Evolutionary conservation across 2,329 filamentous ascomycete species (phyloP), one percentile per base, ranked within the genome.

Genomic region (Stemphylium beticola): DNA sequence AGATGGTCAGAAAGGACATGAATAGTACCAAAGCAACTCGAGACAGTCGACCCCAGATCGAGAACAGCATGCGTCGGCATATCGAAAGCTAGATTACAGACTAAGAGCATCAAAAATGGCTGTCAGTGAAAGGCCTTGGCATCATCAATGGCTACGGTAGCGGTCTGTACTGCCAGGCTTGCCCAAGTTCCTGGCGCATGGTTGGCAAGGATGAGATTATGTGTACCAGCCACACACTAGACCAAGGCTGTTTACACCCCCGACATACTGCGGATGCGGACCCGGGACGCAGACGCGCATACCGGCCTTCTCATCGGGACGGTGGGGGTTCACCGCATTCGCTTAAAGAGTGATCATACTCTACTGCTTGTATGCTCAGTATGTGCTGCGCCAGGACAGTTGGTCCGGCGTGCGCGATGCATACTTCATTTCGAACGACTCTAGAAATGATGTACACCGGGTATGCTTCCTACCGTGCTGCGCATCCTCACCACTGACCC

Each of bases 391-490:
- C 36, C 42, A 42, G 15, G 37, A 37, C 39, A 34, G 15, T 43
- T 9, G 34, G 32, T 17, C 36, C 46, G 52, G 55, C 45, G 52
- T 54, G 49, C 44, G 53, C 59, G 53, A 60, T 32, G 41, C 37
- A 36, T 26, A 32, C 33, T 38, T 37, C 32, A 55, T 40, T 22
- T 43, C 24, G 20, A 34, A 12, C 18, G 20, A 29, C 22, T 43
- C 9, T 34, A 31, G 20, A 44, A 20, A 47, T 15, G 8, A 12
- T 20, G 12, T 38, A 29, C 14, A 18, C 32, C n/a, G 49, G 49
- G n/a, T 26, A 37, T 52, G 9, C 18, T 34, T 18, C 22, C n/a
- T 31, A 18, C 5, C 50, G 39, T 48, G 34, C 33, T 41, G 36
- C 42, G n/a, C 3, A 55, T 33, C 41, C 39, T 49, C 33, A 47